A percentile compares a stretch with the other conserved stretches of the same genome.
These are phyloP conservation scores for Metarhizium guizhouense DNA, from an alignment of 2,329 filamentous ascomycete species.

Conservation along the genomic window DNA sequence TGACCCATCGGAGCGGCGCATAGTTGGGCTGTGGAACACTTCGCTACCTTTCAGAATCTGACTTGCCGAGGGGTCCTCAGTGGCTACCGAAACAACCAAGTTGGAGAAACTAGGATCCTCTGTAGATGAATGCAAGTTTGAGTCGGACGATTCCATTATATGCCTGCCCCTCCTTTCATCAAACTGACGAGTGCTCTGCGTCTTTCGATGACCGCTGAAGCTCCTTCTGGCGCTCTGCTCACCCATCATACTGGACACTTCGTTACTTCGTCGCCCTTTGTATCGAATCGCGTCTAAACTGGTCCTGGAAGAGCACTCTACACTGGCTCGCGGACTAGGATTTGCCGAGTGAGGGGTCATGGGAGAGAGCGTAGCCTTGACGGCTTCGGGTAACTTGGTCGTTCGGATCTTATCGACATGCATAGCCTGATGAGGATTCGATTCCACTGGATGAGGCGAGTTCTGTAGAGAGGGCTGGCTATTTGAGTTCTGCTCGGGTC, in stretches of 20 bases:
- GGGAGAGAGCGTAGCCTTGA: slow-evolving; percentile 53
- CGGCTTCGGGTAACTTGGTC: slow-evolving; percentile 41
- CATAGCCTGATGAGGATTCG: slow-evolving; percentile 9
- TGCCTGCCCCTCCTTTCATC: slow-evolving; percentile 37
- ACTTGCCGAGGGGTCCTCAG: slow-evolving; percentile 77
- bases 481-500: background rate
- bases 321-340: slow-evolving; percentile 46
- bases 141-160: slow-evolving; percentile 60
- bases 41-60: slow-evolving; percentile 83
- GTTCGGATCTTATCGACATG: slow-evolving; percentile 25
- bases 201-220: slow-evolving; percentile 50
- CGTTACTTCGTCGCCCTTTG: slow-evolving; percentile 41
- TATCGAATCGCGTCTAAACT: slow-evolving; percentile 46
- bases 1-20: slow-evolving; percentile 41
- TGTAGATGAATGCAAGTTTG: slow-evolving; percentile 61
- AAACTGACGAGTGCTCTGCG: slow-evolving; percentile 38
- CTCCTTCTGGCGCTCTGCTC: slow-evolving; percentile 46
- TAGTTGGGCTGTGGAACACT: slow-evolving; percentile 74
- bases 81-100: slow-evolving; percentile 53
- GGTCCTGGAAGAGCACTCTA: slow-evolving; percentile 36
- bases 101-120: slow-evolving; percentile 69
- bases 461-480: background rate
- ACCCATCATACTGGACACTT: slow-evolving; percentile 34
- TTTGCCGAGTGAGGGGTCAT: slow-evolving; percentile 35
- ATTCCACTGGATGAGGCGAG: slow-evolving; percentile 9